A percentile compares a stretch with the other conserved stretches of the same genome.
phyloP scores from a whole-genome alignment of 2,329 filamentous ascomycete species.

The Colletotrichum cordylinicola region DNA sequence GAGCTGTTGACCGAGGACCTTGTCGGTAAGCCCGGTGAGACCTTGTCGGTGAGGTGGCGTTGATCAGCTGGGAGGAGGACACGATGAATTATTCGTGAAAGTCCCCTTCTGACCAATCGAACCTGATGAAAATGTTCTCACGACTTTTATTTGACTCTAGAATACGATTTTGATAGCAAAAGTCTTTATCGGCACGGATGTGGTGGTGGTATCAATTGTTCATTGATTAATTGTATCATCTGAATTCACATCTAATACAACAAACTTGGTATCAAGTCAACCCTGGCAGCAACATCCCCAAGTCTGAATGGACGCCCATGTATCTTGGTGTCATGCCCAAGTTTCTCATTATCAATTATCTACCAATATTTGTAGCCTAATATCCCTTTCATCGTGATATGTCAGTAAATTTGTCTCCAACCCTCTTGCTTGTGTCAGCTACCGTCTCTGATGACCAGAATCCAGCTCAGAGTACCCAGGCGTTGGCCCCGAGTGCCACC shows the following conservation, averaged over 20 bases:
- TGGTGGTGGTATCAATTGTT: neutral
- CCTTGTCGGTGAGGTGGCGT: neutral
- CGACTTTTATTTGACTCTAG: neutral
- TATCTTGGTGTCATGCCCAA: accelerated
- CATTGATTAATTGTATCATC: neutral
- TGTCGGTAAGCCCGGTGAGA: neutral
- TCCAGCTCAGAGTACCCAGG: slow-evolving; percentile 33
- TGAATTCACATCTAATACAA: neutral
- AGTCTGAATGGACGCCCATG: neutral
- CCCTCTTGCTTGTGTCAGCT: accelerated
- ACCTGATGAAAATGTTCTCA: neutral
- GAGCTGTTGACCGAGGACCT: neutral
- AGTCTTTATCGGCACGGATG: accelerated
- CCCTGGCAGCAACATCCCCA: accelerated
- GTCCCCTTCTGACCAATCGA: neutral
- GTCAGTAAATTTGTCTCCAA: no score
- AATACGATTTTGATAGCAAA: neutral
- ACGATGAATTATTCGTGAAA: neutral
- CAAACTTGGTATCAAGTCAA: accelerated
- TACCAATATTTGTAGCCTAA: neutral
- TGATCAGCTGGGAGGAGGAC: neutral
- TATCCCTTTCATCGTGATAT: neutral
- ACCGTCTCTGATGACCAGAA: neutral
- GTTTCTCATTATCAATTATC: neutral
- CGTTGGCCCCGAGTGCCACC: slow-evolving; percentile 42